Evolutionary conservation across 2,329 filamentous ascomycete genomes (phyloP).

Genomic region (Chrysosphaeria jannelii): DNA sequence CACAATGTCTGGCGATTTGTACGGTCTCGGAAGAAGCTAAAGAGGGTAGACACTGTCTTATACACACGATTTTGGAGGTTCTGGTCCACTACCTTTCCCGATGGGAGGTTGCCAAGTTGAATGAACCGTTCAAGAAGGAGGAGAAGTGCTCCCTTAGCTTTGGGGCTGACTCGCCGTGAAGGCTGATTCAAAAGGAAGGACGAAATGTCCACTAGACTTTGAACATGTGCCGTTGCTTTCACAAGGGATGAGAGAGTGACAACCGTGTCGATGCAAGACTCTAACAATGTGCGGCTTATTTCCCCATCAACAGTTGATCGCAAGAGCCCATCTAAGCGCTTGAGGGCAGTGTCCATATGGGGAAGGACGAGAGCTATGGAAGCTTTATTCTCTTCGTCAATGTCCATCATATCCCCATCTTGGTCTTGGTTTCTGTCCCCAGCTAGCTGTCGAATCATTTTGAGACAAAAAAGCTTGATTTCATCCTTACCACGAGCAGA

Average conservation of each 20-base stretch:
- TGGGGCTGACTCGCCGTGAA: slow-evolving; percentile 52
- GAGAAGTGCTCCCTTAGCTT: slow-evolving; percentile 54
- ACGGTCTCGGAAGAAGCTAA: slow-evolving; percentile 69
- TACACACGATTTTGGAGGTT: slow-evolving; percentile 36
- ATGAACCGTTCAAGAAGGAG: slow-evolving; percentile 59
- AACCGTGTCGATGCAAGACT: slow-evolving; percentile 49
- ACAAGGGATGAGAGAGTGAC: slow-evolving; percentile 47
- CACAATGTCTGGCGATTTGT: slow-evolving; percentile 46
- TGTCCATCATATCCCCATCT: slow-evolving; percentile 24
- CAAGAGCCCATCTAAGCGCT: slow-evolving; percentile 2
- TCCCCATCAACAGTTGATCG: slow-evolving; percentile 8
- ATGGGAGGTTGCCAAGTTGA: slow-evolving; percentile 19
- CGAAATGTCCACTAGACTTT: slow-evolving; percentile 51
- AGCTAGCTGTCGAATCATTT: slow-evolving; percentile 41
- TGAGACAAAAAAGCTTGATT: slow-evolving; percentile 56
- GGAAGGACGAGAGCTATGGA: slow-evolving; percentile 17
- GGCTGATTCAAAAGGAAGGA: slow-evolving; percentile 63
- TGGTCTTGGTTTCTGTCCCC: no score
- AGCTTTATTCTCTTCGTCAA: slow-evolving; percentile 13
- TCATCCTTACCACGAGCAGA: slow-evolving; percentile 38
- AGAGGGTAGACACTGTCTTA: slow-evolving; percentile 47
- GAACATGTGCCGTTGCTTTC: slow-evolving; percentile 33
- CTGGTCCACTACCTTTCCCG: slow-evolving; percentile 3
- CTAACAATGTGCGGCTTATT: slow-evolving; percentile 43
- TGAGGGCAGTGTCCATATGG: slow-evolving; percentile 26